Base-by-base conservation (phyloP, 1,284 basidiomycete genomes). In the Melampsora larici-populina region DNA sequence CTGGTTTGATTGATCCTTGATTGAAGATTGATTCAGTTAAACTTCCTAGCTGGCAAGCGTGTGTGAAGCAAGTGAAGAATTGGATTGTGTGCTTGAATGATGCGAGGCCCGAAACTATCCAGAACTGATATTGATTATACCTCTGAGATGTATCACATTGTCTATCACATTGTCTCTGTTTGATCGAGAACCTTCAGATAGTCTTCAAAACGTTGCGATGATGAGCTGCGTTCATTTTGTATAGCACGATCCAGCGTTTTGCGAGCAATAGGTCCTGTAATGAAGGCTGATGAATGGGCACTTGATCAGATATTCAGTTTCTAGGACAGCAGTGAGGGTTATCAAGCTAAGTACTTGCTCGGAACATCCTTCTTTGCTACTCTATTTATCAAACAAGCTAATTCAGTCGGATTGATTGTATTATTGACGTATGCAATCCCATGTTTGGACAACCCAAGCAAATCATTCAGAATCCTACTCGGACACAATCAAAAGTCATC, bases 1-100 rank as follows among this genome's bases (percentile, higher is more conserved):
- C n/a, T n/a, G n/a, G n/a, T n/a, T n/a, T n/a, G n/a, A n/a, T n/a
- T n/a, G n/a, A n/a, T n/a, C n/a, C n/a, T n/a, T n/a, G n/a, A n/a
- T n/a, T n/a, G n/a, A n/a, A n/a, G n/a, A n/a, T n/a, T n/a, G n/a
- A n/a, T n/a, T n/a, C n/a, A n/a, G n/a, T n/a, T n/a, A n/a, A n/a
- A 98, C 88, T 48, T 98, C 87, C 79, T 91, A 90, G 86, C 93
- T 93, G 60, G 97, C 82, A 0, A 95, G 93, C 79, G 92, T 93
- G 36, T 86, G n/a, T n/a, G n/a, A n/a, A n/a, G n/a, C n/a, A n/a
- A 84, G 78, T 92, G 91, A 0, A 95, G 94, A n/a, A 13, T n/a
- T 55, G 86, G 86, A 18, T 88, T 87, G 26, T 92, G 88, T 26
- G 89, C 89, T 7, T 87, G 87, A 0, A 88, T 89, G 82, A 95